A percentile compares a stretch with the other conserved stretches of the same genome.
Conservation (phyloP, 805 yeast genomes). For the Soucietia sequanensis region DNA sequence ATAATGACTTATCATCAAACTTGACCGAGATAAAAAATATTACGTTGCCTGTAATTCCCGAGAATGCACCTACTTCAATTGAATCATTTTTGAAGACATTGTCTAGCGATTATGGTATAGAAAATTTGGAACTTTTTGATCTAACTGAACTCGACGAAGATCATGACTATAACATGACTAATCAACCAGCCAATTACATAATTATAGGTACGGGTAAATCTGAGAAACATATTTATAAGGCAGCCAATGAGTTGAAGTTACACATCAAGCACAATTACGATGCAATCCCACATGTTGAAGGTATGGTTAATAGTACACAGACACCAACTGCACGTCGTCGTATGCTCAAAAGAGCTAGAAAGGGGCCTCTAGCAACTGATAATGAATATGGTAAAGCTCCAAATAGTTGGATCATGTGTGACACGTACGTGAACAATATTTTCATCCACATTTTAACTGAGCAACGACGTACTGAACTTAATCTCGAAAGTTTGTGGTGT, state of each 20-base stretch:
- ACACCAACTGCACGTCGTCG: conserved; percentile 38
- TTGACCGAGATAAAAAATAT: conserved; percentile 19
- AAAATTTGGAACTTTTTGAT: conserved; percentile 64
- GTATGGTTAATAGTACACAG: conserved; percentile 59
- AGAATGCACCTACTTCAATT: conserved; percentile 53
- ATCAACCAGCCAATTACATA: conserved; percentile 31
- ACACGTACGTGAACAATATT: conserved; percentile 60
- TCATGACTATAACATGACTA: conserved; percentile 28
- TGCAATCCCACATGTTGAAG: conserved; percentile 60
- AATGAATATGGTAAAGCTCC: conserved; percentile 55
- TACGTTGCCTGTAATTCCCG: conserved; percentile 59
- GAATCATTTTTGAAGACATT: conserved; percentile 44
- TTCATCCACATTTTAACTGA: conserved; percentile 72
- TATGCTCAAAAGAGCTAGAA: conserved; percentile 51
- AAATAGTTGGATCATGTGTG: conserved; percentile 84
- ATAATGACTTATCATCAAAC: conserved; percentile 30
- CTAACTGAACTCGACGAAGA: conserved; percentile 39
- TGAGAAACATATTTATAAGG: conserved; percentile 69
- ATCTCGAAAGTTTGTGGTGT: conserved; percentile 71
- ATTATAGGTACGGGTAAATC: conserved; percentile 76
- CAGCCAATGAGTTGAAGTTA: conserved; percentile 57
- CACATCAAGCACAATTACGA: conserved; percentile 50
- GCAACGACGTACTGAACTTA: conserved; percentile 63
- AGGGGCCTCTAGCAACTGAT: conserved; percentile 50
- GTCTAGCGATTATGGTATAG: conserved; percentile 62